phyloP scores from a whole-genome alignment of 331 rosid genomes.

The Telfairia occidentalis region DNA sequence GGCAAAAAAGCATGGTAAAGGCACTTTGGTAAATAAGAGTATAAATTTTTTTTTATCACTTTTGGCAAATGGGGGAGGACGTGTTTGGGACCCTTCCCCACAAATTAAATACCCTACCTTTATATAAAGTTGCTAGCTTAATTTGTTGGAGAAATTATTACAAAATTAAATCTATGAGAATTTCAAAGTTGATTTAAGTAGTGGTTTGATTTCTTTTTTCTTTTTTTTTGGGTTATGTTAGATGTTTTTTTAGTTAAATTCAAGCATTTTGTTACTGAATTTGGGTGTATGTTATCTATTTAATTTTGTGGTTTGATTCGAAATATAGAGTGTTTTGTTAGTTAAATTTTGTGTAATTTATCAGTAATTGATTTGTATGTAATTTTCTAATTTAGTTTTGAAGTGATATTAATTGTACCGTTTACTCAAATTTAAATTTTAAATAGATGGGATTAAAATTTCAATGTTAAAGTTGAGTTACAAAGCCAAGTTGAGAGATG shows the following conservation, averaged over 20 bases:
- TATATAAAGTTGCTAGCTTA: not conserved
- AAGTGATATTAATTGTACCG: not conserved
- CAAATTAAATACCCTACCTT: not conserved
- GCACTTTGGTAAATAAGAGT: not conserved
- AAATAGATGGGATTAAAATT: no score
- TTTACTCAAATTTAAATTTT: no score
- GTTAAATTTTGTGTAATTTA: not conserved
- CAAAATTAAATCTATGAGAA: not conserved
- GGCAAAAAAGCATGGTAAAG: not conserved
- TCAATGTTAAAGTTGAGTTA: no score
- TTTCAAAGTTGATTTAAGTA: not conserved
- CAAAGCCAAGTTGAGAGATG: no score
- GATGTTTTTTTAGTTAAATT: no score
- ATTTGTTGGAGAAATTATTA: constrained; percentile 1
- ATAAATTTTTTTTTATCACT: not conserved
- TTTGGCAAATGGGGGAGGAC: not conserved
- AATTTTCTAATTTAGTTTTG: not conserved
- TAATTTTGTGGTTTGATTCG: not conserved
- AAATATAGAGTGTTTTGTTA: not conserved
- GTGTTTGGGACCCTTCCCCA: not conserved
- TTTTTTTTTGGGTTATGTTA: no score
- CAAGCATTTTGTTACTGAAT: not conserved
- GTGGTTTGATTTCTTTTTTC: not conserved
- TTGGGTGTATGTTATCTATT: not conserved
- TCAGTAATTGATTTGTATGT: not conserved